Evolutionary conservation across 164 flowering plant species (phyloP), one percentile per base, ranked within the genome.

Genomic region (Nelumbo lutea): DNA sequence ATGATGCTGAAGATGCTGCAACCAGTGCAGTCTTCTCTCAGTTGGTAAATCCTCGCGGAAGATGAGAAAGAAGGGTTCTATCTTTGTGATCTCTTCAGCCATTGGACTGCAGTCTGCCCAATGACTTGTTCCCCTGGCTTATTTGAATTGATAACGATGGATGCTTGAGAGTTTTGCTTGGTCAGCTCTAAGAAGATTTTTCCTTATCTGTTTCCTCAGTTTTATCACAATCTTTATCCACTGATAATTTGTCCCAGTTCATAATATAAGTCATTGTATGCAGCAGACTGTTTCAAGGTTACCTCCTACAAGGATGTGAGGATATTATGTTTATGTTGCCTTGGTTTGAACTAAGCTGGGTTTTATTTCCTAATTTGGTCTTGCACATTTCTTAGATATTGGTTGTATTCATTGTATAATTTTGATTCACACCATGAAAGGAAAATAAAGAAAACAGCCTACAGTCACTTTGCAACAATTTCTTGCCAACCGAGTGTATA

Each of bases 1-100:
- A 86, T 65, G 96, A 89, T 75, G 86, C 78, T 6, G 94, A 86
- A 71, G 95, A 93, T 79, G 90, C 82, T 61, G 85, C 98, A 42
- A 89, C 96, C 9, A 89, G 94, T 82, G 94, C 94, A 9, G 98
- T 93, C 56, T 93, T 93, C 76, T 93, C 98, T 10, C 98, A 93
- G 80, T 83, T 93, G 42, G 97, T 93, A 43, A 87, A 91, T 80
- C 97, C 98, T 68, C 91, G 96, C 6, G 98, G 98, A 70, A 87
- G 97, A 77, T 93, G 80, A 86, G 76, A 66, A 56, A 2, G 64
- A 50, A 50, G 6, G 15, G 3, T n/a, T 14, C 4, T 8, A 56
- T 9, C 6, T 48, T 11, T 57, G 1, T 41, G 46, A 4, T 42
- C 8, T 55, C 45, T 14, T 53, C 42, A 38, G 64, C 68, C 59